Conservation (phyloP, 164 flowering plant species). For the Platanus orientalis region DNA sequence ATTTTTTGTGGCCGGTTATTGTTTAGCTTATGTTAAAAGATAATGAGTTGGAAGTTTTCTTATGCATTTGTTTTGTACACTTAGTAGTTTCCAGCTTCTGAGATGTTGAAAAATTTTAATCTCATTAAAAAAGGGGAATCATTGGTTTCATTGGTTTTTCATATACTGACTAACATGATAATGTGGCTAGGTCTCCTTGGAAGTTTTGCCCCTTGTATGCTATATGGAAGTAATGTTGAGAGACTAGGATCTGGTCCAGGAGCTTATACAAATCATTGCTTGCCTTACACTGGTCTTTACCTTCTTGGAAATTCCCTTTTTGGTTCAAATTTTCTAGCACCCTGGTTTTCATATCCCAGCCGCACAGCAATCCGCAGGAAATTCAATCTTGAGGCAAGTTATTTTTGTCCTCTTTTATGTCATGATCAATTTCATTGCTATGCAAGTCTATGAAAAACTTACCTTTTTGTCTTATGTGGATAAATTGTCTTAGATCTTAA, state of each 20-base stretch:
- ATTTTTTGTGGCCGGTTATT: neutral
- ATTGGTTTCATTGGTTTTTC: neutral
- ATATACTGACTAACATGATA: constrained; percentile 5
- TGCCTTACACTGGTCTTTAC: constrained; percentile 72
- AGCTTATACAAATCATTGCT: constrained; percentile 67
- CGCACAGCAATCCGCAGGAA: constrained; percentile 73
- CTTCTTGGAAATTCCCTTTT: constrained; percentile 72
- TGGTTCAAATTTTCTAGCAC: constrained; percentile 74
- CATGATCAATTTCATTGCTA: too few relatives aligned
- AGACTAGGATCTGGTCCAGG: constrained; percentile 73
- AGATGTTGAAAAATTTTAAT: neutral
- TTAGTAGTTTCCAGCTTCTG: constrained; percentile 1
- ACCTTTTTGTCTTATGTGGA: too few relatives aligned
- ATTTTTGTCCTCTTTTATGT: neutral
- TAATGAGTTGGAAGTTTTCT: neutral
- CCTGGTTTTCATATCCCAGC: constrained; percentile 68
- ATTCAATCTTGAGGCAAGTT: constrained; percentile 80
- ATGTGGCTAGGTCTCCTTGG: constrained; percentile 74
- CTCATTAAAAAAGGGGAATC: too few relatives aligned
- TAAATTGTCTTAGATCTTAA: too few relatives aligned
- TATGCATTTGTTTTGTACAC: neutral
- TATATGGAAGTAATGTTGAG: constrained; percentile 87
- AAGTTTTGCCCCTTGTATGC: constrained; percentile 76
- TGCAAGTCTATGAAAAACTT: too few relatives aligned
- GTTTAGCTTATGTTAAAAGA: neutral